phyloP scores from a whole-genome alignment of 83 land plant genomes.

The Picea abies region DNA sequence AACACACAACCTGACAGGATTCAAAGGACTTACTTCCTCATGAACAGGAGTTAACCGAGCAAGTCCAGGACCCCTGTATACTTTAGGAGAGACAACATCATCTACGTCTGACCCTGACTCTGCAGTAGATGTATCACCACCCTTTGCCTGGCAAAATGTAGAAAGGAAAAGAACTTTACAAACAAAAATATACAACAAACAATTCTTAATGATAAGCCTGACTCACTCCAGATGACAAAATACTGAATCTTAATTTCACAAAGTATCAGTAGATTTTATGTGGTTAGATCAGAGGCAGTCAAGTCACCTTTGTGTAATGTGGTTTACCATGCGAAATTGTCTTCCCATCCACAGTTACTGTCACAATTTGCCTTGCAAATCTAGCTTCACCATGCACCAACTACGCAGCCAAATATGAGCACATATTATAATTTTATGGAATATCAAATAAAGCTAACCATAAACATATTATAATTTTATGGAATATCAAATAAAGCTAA shows the following conservation, averaged over 20 bases:
- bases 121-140: slow-evolving; percentile 72
- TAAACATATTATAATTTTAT: too few species aligned
- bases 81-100: slow-evolving; percentile 68
- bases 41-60: slow-evolving; percentile 66
- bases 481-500: too few species aligned
- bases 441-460: too few species aligned
- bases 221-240: not conserved
- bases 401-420: slow-evolving; percentile 19
- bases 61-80: slow-evolving; percentile 34
- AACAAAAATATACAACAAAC: slow-evolving; percentile 1
- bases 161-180: slow-evolving; percentile 4
- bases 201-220: not conserved
- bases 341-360: slow-evolving; percentile 38
- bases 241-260: not conserved
- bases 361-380: slow-evolving; percentile 37
- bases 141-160: slow-evolving; percentile 29
- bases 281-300: not conserved
- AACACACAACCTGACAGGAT: too few species aligned
- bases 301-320: slow-evolving; percentile 41
- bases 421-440: too few species aligned
- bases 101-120: slow-evolving; percentile 81
- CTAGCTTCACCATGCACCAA: slow-evolving; percentile 53
- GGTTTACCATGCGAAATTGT: slow-evolving; percentile 27
- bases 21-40: slow-evolving; percentile 50
- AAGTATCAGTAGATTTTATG: not conserved